Evolutionary conservation across 441 rosid species (phyloP).

Genomic region (Jatropha multifida): DNA sequence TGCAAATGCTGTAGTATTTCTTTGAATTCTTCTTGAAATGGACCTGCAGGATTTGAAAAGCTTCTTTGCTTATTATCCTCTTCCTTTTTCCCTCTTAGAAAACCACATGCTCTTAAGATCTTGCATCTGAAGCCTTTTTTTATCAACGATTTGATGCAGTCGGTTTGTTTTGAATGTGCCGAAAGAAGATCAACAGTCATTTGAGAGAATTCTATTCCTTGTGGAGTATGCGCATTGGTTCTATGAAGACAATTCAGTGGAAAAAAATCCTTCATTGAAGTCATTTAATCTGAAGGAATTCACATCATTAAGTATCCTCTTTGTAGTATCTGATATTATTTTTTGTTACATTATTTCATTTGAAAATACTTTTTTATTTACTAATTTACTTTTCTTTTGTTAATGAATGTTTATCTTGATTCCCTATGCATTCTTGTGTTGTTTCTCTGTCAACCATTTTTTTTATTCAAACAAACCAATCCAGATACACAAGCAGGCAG

Average conservation of each 20-base stretch:
- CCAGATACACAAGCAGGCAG: not conserved
- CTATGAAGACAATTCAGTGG: conserved; percentile 95
- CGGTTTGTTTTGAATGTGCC: conserved; percentile 97
- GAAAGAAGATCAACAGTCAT: conserved; percentile 93
- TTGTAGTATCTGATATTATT: not conserved
- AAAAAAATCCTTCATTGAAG: conserved; percentile 83
- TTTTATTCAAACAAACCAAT: not conserved
- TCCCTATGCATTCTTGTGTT: not conserved
- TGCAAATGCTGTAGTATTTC: not conserved
- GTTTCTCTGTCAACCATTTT: not conserved
- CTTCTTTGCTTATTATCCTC: not conserved
- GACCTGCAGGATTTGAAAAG: not conserved
- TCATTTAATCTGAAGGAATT: conserved; percentile 85
- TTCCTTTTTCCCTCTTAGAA: not conserved
- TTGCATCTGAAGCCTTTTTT: not conserved
- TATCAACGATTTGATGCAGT: conserved; percentile 46
- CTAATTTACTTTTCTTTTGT: not conserved
- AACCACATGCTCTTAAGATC: not conserved
- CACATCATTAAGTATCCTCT: conserved; percentile 82
- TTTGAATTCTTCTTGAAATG: not conserved
- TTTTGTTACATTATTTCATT: not conserved
- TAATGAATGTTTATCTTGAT: not conserved
- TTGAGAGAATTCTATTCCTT: conserved; percentile 90
- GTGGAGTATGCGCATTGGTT: conserved; percentile 98
- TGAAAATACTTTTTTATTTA: not conserved